Percentiles rank a stretch among this genome's conserved stretches.
Evolutionary conservation across 441 rosid species (phyloP).

Genomic region (Hura crepitans): DNA sequence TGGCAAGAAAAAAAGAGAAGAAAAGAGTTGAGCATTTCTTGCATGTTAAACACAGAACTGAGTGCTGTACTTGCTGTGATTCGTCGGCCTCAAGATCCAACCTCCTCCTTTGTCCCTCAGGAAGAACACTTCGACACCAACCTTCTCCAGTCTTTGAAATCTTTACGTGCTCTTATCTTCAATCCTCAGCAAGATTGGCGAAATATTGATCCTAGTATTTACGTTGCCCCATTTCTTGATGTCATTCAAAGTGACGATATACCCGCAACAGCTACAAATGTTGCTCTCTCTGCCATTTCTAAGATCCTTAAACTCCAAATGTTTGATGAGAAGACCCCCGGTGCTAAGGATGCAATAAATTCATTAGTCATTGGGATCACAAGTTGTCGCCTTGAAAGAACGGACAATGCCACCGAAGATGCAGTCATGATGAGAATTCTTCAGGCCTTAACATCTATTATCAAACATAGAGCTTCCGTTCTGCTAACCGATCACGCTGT

Average conservation of each 20-base stretch:
- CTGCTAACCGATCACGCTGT: conserved; percentile 61
- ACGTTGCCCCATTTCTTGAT: conserved; percentile 74
- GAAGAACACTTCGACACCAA: conserved; percentile 52
- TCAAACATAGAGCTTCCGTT: conserved; percentile 64
- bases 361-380: conserved; percentile 53
- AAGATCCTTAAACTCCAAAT: conserved; percentile 62
- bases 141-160: conserved; percentile 61
- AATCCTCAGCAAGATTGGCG: conserved; percentile 91
- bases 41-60: conserved; percentile 92
- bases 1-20: conserved; percentile 27
- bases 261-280: conserved; percentile 67
- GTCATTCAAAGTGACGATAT: conserved; percentile 71
- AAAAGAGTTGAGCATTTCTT: conserved; percentile 66
- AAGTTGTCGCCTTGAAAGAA: conserved; percentile 68
- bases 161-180: conserved; percentile 70
- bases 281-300: conserved; percentile 55
- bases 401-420: conserved; percentile 55
- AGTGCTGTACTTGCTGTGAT: conserved; percentile 78
- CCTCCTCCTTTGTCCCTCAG: conserved; percentile 37
- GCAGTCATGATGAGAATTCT: conserved; percentile 78
- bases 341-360: conserved; percentile 62
- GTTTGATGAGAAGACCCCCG: conserved; percentile 73
- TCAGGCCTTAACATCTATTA: conserved; percentile 53
- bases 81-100: conserved; percentile 50
- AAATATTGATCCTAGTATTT: conserved; percentile 67